Conservation (phyloP, 768 basidiomycete species). For the Tylopilus sp. region DNA sequence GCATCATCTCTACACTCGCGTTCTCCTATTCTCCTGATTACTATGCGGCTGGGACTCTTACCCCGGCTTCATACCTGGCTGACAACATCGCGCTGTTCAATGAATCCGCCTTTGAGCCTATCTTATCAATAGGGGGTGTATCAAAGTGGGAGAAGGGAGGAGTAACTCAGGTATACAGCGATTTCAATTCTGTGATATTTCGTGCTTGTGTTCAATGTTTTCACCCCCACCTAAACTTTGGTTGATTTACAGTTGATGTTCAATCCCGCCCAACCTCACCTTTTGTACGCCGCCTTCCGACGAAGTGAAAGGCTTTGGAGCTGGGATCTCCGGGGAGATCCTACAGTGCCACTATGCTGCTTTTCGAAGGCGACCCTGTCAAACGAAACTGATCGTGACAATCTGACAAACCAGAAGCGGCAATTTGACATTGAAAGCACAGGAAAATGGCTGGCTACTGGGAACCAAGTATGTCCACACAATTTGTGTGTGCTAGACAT, state of each 20-base stretch:
- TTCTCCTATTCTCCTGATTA: constrained; percentile 66
- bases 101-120: constrained; percentile 53
- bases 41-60: constrained; percentile 79
- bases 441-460: constrained; percentile 61
- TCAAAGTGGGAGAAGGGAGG: constrained; percentile 30
- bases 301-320: constrained; percentile 54
- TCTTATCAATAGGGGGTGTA: constrained; percentile 63
- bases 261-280: constrained; percentile 65
- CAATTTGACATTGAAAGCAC: constrained; percentile 73
- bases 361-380: constrained; percentile 18
- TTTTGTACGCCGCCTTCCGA: constrained; percentile 79
- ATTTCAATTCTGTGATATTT: neutral
- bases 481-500: neutral
- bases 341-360: constrained; percentile 39
- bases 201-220: neutral
- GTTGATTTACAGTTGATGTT: constrained; percentile 68
- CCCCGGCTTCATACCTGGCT: constrained; percentile 39
- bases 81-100: constrained; percentile 66
- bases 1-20: constrained; percentile 81
- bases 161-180: constrained; percentile 47
- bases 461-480: constrained; percentile 55
- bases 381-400: neutral
- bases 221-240: too few relatives aligned
- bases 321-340: constrained; percentile 76
- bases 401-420: constrained; percentile 68